phyloP scores from a whole-genome alignment of 75 land plant species.

The Picea glauca region DNA sequence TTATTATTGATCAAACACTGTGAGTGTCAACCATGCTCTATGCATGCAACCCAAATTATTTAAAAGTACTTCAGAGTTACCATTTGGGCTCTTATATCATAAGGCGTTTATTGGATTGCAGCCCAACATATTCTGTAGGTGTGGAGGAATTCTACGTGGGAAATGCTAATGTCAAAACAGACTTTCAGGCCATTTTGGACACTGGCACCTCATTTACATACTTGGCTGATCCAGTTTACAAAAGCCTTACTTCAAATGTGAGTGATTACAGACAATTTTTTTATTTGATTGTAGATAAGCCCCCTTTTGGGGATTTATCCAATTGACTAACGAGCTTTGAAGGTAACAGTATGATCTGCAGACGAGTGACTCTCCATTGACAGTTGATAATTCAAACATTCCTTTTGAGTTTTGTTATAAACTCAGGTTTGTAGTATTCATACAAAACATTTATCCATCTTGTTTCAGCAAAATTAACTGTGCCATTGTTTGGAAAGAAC shows the following conservation, averaged over 20 bases:
- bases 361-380: slow-evolving; percentile 12
- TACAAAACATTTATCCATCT: not conserved
- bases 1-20: slow-evolving; percentile 27
- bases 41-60: not conserved
- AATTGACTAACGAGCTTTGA: not conserved
- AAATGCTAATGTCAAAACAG: not conserved
- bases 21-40: slow-evolving; percentile 26
- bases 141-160: slow-evolving; percentile 4
- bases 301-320: not conserved
- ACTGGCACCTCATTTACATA: slow-evolving; percentile 88
- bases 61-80: not conserved
- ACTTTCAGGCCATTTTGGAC: slow-evolving; percentile 63
- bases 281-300: slow-evolving; percentile 30
- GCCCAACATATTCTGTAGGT: not conserved
- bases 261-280: slow-evolving; percentile 18
- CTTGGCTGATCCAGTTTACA: slow-evolving; percentile 50
- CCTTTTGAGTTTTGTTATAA: slow-evolving; percentile 71
- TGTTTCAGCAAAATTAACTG: not conserved
- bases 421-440: slow-evolving; percentile 29
- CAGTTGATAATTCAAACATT: slow-evolving; percentile 19
- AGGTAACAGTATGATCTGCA: slow-evolving; percentile 47
- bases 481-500: not conserved
- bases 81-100: not conserved
- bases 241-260: slow-evolving; percentile 46
- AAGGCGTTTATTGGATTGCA: not conserved